These are phyloP conservation scores for Paramecium bursaria DNA, from an alignment of 73 alveolate genomes.

Conservation along the genomic window DNA sequence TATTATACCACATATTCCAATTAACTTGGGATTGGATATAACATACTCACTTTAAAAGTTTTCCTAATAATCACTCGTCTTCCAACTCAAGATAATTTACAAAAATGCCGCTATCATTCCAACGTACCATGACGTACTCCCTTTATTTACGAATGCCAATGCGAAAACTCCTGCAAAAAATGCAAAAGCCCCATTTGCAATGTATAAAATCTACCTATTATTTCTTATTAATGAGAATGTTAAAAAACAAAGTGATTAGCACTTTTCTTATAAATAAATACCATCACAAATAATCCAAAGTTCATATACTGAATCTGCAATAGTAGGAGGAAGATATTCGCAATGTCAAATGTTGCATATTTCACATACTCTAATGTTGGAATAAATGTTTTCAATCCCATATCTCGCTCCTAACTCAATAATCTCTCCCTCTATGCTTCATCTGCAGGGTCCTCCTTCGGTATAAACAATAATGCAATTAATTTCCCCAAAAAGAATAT, in stretches of 20 bases:
- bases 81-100: neutral
- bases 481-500: constrained; percentile 21
- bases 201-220: neutral
- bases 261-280: neutral
- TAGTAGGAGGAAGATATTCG: neutral
- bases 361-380: neutral
- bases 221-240: neutral
- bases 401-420: constrained; percentile 4
- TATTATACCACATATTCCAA: neutral
- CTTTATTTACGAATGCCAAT: neutral
- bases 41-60: constrained; percentile 21
- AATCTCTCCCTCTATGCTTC: constrained; percentile 18
- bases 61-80: neutral
- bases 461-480: neutral
- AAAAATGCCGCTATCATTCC: constrained; percentile 32
- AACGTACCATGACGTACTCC: constrained; percentile 17
- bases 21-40: neutral
- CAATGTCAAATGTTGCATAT: constrained; percentile 12
- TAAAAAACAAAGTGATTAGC: constrained; percentile 1
- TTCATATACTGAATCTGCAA: constrained; percentile 21
- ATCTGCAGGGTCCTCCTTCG: neutral
- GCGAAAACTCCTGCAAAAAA: constrained; percentile 21
- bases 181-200: neutral
- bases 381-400: neutral
- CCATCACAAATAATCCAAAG: constrained; percentile 38